A percentile compares a stretch with the other conserved stretches of the same genome.
These are phyloP conservation scores for Rhizoctonia solani DNA, from an alignment of 1,284 basidiomycete species.

Conservation along the genomic window DNA sequence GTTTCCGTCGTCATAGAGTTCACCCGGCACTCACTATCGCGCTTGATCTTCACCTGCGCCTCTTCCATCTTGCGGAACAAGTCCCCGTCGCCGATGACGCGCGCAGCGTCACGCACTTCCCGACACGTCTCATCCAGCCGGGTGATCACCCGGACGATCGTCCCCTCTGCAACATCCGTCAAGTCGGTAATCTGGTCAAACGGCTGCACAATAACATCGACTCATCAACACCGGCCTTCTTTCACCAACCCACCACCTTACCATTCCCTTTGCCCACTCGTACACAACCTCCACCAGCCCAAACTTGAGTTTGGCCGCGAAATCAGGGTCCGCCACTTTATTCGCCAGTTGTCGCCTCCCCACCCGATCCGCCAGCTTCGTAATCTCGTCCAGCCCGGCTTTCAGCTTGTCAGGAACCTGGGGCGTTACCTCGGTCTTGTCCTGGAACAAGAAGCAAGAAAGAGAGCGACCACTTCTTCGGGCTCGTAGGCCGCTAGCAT, in stretches of 20 bases:
- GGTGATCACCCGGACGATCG: conserved; percentile 95
- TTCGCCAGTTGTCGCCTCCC: conserved; percentile 76
- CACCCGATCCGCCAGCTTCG: conserved; percentile 82
- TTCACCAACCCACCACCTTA: conserved; percentile 45
- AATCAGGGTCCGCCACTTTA: conserved; percentile 79
- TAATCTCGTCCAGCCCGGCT: conserved; percentile 77
- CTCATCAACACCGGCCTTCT: not conserved
- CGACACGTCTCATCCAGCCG: conserved; percentile 96
- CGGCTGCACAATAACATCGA: conserved; percentile 71
- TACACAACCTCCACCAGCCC: conserved; percentile 96
- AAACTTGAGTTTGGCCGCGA: conserved; percentile 75
- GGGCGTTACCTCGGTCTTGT: conserved; percentile 91
- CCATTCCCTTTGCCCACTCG: conserved; percentile 99
- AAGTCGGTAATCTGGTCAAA: conserved; percentile 92
- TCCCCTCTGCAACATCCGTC: conserved; percentile 96
- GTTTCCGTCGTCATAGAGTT: not conserved
- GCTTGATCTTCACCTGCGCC: conserved; percentile 88
- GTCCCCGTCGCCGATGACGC: conserved; percentile 95
- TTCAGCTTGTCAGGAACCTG: conserved; percentile 75
- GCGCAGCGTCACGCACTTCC: conserved; percentile 94
- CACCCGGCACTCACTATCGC: conserved; percentile 84
- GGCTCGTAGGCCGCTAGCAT: conserved; percentile 87
- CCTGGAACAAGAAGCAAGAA: conserved; percentile 96
- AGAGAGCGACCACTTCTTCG: conserved; percentile 97
- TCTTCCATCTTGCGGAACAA: conserved; percentile 98